Percentiles rank a stretch among this genome's conserved stretches.
These are phyloP conservation scores for Pachyrhizus erosus DNA, from an alignment of 306 rosid genomes.

Conservation along the genomic window DNA sequence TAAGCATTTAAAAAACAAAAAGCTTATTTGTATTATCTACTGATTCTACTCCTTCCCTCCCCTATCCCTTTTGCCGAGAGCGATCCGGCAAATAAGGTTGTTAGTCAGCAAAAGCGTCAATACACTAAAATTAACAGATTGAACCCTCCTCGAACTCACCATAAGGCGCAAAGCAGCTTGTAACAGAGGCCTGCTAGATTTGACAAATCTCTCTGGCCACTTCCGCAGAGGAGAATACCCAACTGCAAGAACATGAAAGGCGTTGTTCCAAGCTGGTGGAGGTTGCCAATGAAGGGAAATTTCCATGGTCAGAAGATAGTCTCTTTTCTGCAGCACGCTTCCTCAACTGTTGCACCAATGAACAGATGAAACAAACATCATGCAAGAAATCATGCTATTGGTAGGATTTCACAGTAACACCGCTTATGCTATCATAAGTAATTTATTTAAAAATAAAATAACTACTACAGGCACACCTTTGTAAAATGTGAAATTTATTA, in stretches of 20 bases:
- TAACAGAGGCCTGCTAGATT: slow-evolving; percentile 48
- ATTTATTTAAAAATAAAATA: too few species aligned
- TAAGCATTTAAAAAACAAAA: slow-evolving; percentile 15
- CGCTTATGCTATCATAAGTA: too few species aligned
- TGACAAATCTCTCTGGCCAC: slow-evolving; percentile 55
- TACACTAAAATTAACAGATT: slow-evolving; percentile 33
- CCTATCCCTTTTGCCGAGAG: slow-evolving; percentile 33
- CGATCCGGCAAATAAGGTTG: slow-evolving; percentile 37
- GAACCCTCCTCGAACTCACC: slow-evolving; percentile 48
- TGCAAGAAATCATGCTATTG: background rate
- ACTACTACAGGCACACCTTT: too few species aligned
- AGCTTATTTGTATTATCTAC: slow-evolving; percentile 24
- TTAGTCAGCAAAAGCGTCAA: background rate
- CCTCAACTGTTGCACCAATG: slow-evolving; percentile 6
- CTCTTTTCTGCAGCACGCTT: background rate
- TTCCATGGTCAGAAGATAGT: slow-evolving; percentile 54
- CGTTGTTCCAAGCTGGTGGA: slow-evolving; percentile 49
- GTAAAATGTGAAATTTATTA: too few species aligned
- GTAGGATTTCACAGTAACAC: too few species aligned
- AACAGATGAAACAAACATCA: background rate
- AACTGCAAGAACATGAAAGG: slow-evolving; percentile 60
- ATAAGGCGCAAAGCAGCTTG: slow-evolving; percentile 46
- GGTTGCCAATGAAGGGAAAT: slow-evolving; percentile 67
- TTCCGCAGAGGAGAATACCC: slow-evolving; percentile 59
- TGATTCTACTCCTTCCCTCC: too few species aligned